Percentiles rank a stretch among this genome's conserved stretches.
These are phyloP conservation scores for Aspergillus ellipticus DNA, from an alignment of 495 filamentous ascomycete genomes.

Conservation along the genomic window DNA sequence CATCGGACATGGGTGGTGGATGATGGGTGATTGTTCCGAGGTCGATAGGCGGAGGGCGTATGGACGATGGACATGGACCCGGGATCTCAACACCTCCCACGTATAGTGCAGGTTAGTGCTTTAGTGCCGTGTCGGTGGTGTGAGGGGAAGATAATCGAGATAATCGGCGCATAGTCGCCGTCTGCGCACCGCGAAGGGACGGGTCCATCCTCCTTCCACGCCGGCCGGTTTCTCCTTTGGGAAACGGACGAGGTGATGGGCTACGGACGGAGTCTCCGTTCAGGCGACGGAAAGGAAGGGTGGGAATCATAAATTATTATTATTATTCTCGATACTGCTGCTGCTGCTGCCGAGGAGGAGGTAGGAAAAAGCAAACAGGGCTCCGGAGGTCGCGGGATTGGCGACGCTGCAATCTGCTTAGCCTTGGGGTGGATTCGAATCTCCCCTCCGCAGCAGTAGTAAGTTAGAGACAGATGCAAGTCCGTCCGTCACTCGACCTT, in stretches of 20 bases:
- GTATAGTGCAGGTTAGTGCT: not conserved
- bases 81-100: not conserved
- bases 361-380: conserved; percentile 10
- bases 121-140: not conserved
- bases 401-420: conserved; percentile 11
- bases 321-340: not conserved
- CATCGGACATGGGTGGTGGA: not conserved
- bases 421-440: conserved; percentile 7
- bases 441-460: conserved; percentile 29
- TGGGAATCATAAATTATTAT: not conserved
- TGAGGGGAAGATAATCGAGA: not conserved
- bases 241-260: not conserved
- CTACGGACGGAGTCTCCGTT: not conserved
- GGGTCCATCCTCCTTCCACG: no score
- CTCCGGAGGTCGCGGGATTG: conserved; percentile 19
- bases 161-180: not conserved
- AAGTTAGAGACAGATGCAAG: not conserved
- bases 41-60: not conserved
- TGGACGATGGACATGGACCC: not conserved
- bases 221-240: not conserved
- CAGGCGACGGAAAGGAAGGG: not conserved
- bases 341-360: not conserved
- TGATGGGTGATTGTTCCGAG: not conserved
- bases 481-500: not conserved
- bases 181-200: not conserved